These are phyloP conservation scores for Carallia brachiata DNA, from an alignment of 345 rosid species.

Conservation along the genomic window DNA sequence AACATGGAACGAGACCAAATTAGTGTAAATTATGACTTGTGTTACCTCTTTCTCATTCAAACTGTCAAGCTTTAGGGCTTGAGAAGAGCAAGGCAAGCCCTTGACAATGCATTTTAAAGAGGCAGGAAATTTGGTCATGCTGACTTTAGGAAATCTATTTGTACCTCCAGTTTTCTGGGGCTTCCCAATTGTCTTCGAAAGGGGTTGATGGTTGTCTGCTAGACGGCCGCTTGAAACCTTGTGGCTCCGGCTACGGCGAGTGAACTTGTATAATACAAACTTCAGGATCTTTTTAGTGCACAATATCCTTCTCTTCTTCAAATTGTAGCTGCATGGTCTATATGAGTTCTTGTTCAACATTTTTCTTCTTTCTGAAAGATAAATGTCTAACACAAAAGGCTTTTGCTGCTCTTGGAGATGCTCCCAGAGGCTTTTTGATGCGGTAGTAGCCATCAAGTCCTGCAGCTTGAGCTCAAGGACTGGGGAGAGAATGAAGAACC, in stretches of 20 bases:
- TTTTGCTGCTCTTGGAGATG: conserved; percentile 40
- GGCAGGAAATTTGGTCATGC: conserved; percentile 8
- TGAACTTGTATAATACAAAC: conserved; percentile 22
- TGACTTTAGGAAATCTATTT: conserved; percentile 13
- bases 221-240: conserved; percentile 14
- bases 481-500: neutral
- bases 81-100: conserved; percentile 9
- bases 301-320: neutral
- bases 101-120: neutral
- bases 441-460: conserved; percentile 21
- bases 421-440: conserved; percentile 29
- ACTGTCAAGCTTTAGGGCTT: conserved; percentile 4
- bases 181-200: neutral
- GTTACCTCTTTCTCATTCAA: conserved; percentile 29
- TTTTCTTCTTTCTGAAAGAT: conserved; percentile 27
- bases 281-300: conserved; percentile 23
- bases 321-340: conserved; percentile 5
- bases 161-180: conserved; percentile 12
- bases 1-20: neutral
- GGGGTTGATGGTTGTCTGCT: conserved; percentile 16
- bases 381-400: conserved; percentile 30
- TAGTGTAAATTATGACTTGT: conserved; percentile 5
- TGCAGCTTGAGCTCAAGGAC: conserved; percentile 1
- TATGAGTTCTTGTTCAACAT: conserved; percentile 9
- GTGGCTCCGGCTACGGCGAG: conserved; percentile 9